Percentiles rank a stretch among this genome's conserved stretches.
phyloP scores from a whole-genome alignment of 73 alveolate species.

The Paramecium sexaurelia region DNA sequence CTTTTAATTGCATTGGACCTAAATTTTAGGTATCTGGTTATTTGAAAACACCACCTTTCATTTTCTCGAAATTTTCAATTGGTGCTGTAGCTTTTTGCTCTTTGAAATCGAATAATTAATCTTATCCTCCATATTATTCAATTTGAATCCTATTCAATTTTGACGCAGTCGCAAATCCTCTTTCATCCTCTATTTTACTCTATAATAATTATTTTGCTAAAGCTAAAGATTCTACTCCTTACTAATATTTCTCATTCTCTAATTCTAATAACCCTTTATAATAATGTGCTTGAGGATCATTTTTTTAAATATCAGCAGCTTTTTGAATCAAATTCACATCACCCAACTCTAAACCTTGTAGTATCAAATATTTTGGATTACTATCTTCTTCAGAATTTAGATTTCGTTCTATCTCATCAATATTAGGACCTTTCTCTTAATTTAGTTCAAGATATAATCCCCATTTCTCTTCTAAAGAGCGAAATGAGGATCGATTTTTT shows the following conservation, averaged over 20 bases:
- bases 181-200: background rate
- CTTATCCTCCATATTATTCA: background rate
- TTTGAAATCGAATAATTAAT: background rate
- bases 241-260: background rate
- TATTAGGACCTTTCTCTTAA: background rate
- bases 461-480: background rate
- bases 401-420: background rate
- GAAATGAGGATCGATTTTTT: background rate
- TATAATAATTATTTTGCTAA: background rate
- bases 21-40: no score
- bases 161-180: background rate
- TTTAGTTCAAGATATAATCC: background rate
- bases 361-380: background rate
- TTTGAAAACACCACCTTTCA: no score
- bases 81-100: no score
- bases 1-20: no score
- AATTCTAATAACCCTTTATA: background rate
- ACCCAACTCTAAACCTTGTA: background rate
- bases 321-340: background rate
- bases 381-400: background rate
- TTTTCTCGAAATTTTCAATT: no score
- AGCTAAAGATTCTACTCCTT: background rate
- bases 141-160: background rate
- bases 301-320: background rate
- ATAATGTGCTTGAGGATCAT: background rate